Conservation (phyloP, 202 grass and related monocot genomes). For the Dendrocalamus latiflorus region DNA sequence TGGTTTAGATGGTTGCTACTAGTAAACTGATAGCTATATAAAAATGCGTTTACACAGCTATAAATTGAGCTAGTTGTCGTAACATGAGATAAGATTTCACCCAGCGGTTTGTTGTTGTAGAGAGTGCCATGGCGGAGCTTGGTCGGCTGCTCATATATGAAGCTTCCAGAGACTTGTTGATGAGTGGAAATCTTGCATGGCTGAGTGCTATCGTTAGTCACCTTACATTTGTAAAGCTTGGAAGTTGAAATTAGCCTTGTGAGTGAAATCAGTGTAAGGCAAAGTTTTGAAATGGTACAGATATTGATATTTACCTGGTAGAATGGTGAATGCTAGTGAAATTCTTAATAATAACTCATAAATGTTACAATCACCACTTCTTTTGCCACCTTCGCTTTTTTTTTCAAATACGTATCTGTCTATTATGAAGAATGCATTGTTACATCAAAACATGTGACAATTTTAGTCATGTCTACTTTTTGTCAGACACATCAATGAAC, state of each 20-base stretch:
- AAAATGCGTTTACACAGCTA: background rate
- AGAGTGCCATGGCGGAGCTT: slow-evolving; percentile 94
- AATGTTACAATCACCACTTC: background rate
- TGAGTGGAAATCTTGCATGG: slow-evolving; percentile 39
- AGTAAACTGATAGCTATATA: background rate
- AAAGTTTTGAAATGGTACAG: background rate
- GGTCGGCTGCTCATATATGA: slow-evolving; percentile 94
- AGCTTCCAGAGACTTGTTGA: slow-evolving; percentile 89
- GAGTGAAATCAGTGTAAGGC: background rate
- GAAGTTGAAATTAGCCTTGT: background rate
- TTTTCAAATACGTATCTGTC: too few relatives aligned
- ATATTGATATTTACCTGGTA: background rate
- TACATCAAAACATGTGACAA: background rate
- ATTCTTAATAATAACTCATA: background rate
- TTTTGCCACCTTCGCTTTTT: background rate
- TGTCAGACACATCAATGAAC: background rate
- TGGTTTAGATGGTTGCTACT: background rate
- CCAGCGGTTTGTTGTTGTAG: slow-evolving; percentile 35
- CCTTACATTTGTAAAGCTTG: background rate
- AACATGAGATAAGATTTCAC: background rate
- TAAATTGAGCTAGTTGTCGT: background rate
- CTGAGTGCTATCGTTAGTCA: background rate
- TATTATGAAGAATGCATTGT: background rate
- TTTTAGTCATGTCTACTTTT: background rate
- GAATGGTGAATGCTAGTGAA: background rate